These are phyloP conservation scores for Oryza nivara DNA, from an alignment of 176 grass and related monocot species.

Conservation along the genomic window DNA sequence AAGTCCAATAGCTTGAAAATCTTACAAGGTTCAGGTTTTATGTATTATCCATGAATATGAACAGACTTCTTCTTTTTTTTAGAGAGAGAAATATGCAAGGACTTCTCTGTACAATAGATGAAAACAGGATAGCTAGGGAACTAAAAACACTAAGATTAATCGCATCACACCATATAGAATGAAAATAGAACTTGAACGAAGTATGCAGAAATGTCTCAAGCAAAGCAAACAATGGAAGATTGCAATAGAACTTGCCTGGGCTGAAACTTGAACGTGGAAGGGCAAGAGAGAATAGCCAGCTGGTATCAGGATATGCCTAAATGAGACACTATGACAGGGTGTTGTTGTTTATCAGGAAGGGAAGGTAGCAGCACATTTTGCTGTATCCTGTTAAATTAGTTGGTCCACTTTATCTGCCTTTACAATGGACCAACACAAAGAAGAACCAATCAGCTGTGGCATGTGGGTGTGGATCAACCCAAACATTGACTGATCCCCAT, in stretches of 20 bases:
- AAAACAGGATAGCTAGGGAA: slow-evolving; percentile 4
- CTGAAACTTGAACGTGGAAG: background rate
- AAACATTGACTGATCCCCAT: slow-evolving; percentile 1
- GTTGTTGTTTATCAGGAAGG: slow-evolving; percentile 14
- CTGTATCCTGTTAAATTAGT: background rate
- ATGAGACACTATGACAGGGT: slow-evolving; percentile 16
- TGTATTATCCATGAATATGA: slow-evolving; percentile 11
- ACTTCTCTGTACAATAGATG: background rate
- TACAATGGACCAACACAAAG: background rate
- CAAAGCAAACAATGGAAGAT: slow-evolving; percentile 18
- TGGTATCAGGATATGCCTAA: slow-evolving; percentile 31
- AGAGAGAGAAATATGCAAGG: background rate
- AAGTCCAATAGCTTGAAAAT: background rate
- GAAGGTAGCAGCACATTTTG: slow-evolving; percentile 7
- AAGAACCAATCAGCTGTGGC: background rate
- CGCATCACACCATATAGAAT: background rate
- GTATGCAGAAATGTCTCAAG: background rate
- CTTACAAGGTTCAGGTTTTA: background rate
- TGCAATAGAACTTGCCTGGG: slow-evolving; percentile 9
- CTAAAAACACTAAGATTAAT: background rate
- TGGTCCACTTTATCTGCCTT: background rate
- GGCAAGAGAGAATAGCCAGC: slow-evolving; percentile 1
- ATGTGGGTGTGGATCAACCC: slow-evolving; percentile 10
- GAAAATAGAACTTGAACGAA: background rate
- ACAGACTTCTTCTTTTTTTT: background rate